Evolutionary conservation across 345 rosid genomes (phyloP).

Genomic region (Rhodamnia rubescens): DNA sequence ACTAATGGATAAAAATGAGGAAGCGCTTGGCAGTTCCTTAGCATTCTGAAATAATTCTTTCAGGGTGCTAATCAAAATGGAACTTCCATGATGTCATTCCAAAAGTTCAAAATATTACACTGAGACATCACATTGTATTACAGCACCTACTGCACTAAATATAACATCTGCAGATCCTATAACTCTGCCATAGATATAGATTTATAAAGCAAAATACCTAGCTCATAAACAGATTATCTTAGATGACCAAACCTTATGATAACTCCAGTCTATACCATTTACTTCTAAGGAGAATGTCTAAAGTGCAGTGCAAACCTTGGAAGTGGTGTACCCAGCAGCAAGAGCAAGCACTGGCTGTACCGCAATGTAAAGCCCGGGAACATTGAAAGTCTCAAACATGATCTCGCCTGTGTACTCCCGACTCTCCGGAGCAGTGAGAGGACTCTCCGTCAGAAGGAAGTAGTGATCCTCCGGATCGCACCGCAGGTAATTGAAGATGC

Average conservation of each 20-base stretch:
- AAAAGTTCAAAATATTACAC: neutral
- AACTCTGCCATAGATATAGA: neutral
- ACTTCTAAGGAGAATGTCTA: neutral
- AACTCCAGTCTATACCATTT: neutral
- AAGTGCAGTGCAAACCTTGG: slow-evolving; percentile 49
- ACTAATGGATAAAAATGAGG: neutral
- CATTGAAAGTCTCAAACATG: slow-evolving; percentile 91
- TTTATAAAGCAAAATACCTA: neutral
- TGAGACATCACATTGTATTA: neutral
- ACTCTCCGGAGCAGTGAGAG: slow-evolving; percentile 92
- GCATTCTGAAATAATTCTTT: neutral
- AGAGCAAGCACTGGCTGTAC: slow-evolving; percentile 97
- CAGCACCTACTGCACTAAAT: neutral
- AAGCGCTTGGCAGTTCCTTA: neutral
- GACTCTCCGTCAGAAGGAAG: slow-evolving; percentile 92
- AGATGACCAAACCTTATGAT: neutral
- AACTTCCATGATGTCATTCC: neutral
- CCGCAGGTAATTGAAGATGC: slow-evolving; percentile 79
- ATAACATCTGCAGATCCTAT: neutral
- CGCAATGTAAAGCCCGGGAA: slow-evolving; percentile 93
- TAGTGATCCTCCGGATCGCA: slow-evolving; percentile 99
- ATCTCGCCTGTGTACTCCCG: slow-evolving; percentile 94
- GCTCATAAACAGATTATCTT: neutral
- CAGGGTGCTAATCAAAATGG: neutral
- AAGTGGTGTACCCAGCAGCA: slow-evolving; percentile 93